phyloP scores from a whole-genome alignment of 768 basidiomycete genomes.

The Pisolithus marmoratus region DNA sequence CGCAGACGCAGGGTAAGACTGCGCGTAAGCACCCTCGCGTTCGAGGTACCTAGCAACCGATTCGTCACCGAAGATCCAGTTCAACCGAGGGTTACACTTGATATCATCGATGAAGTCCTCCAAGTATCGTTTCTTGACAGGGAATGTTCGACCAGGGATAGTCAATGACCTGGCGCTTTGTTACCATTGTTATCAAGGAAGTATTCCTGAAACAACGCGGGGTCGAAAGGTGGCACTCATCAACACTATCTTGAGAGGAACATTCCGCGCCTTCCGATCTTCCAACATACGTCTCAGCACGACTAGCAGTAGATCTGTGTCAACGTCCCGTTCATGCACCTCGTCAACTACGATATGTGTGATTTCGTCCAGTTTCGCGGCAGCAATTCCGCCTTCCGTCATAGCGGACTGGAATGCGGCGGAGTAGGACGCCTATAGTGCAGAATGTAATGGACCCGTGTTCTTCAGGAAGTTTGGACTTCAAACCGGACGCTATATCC shows the following conservation, averaged over 20 bases:
- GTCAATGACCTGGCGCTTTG: conserved; percentile 66
- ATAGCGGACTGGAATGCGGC: conserved; percentile 76
- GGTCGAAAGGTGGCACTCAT: conserved; percentile 98
- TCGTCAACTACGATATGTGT: conserved; percentile 94
- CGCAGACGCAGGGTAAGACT: neutral
- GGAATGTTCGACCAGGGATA: conserved; percentile 90
- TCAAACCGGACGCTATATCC: conserved; percentile 95
- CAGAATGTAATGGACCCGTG: conserved; percentile 89
- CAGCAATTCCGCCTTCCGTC: conserved; percentile 32
- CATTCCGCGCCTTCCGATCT: conserved; percentile 62
- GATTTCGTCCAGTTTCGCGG: conserved; percentile 58
- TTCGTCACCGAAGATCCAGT: conserved; percentile 70
- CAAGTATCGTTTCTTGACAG: conserved; percentile 76
- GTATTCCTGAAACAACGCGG: conserved; percentile 82
- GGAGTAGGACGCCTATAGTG: conserved; percentile 88
- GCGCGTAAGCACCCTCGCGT: conserved; percentile 41
- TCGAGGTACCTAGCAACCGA: conserved; percentile 65
- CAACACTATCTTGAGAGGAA: conserved; percentile 79
- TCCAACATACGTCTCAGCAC: conserved; percentile 80
- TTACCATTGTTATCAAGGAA: conserved; percentile 60
- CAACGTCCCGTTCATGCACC: conserved; percentile 92
- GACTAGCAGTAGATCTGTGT: conserved; percentile 85
- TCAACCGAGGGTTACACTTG: conserved; percentile 28
- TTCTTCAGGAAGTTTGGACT: conserved; percentile 67
- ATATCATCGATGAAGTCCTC: conserved; percentile 68